These are phyloP conservation scores for Phytophthora pluvialis DNA, from an alignment of 352 stramenopile species.

Conservation along the genomic window DNA sequence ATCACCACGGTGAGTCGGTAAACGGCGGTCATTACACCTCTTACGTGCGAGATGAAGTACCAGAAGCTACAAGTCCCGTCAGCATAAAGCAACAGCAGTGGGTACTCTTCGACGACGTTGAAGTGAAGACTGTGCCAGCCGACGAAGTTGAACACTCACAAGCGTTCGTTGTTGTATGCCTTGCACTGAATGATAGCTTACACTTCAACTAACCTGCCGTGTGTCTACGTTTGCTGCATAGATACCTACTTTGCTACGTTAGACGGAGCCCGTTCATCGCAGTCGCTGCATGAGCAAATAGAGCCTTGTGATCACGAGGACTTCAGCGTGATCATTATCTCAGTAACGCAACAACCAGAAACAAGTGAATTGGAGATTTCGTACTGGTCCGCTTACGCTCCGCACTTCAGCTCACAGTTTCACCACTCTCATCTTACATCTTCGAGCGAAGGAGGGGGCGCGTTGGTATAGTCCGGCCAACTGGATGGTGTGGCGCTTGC, in stretches of 20 bases:
- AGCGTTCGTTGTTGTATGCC: conserved; percentile 45
- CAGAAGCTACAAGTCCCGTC: neutral
- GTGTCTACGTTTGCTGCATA: conserved; percentile 16
- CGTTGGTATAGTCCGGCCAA: conserved; percentile 4
- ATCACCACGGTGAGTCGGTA: conserved; percentile 73
- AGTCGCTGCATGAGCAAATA: conserved; percentile 13
- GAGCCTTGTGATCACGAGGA: too few relatives aligned
- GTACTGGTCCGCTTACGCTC: too few relatives aligned
- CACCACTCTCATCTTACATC: neutral
- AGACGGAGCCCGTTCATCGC: conserved; percentile 40
- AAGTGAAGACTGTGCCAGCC: conserved; percentile 44
- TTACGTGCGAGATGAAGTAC: conserved; percentile 40
- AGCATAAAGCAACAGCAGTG: conserved; percentile 38
- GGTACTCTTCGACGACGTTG: conserved; percentile 69
- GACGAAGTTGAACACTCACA: conserved; percentile 55
- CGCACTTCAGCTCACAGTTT: too few relatives aligned
- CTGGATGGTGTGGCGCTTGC: conserved; percentile 1
- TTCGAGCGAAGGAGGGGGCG: neutral
- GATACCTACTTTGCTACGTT: conserved; percentile 55
- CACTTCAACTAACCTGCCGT: neutral
- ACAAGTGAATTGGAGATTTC: too few relatives aligned
- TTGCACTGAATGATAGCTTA: neutral
- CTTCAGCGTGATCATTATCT: too few relatives aligned
- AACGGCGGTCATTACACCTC: conserved; percentile 79
- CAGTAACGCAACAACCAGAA: too few relatives aligned